Evolutionary conservation across 352 stramenopile species (phyloP), one percentile per base, ranked within the genome.

Genomic region (Thraustochytrium striatum): DNA sequence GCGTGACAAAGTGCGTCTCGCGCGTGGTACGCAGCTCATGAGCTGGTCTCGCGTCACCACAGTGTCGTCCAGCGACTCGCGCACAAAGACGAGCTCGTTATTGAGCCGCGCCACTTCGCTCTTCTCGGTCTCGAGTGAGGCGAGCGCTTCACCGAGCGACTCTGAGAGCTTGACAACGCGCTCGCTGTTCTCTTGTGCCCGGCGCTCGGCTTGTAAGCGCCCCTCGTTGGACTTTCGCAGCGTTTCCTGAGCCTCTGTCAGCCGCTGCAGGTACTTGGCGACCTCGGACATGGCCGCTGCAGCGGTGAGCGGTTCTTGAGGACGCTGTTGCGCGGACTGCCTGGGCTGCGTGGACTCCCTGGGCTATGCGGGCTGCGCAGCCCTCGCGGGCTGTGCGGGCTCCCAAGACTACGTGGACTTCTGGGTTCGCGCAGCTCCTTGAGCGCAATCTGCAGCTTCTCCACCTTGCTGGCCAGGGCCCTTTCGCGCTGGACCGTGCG

Each of bases 21-120:
- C 62, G 28, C 11, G 44, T 21, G 32, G n/a, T 68, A 11, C n/a
- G 11, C 21, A 75, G 35, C 39, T 75, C 65, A 68, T 75, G n/a
- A n/a, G n/a, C n/a, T n/a, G n/a, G n/a, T n/a, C n/a, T 55, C 47
- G 47, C 16, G 16, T 55, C 25, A 21, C 16, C 16, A 25, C 47
- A 21, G 25, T 55, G 16, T 55, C 16, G 16, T 55, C 47, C 25
- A 21, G 47, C 47, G 47, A 55, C 47, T 55, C 47, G 16, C 47
- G 47, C 16, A 55, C 25, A 55, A 55, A 21, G 47, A 16, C 47
- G 25, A 55, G 47, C 47, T 55, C 47, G 16, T 16, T 55, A 21
- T 55, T 16, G 25, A 55, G 47, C 47, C 47, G 16, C 47, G 16
- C 16, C 25, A 55, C 47, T 25, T 55, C 47, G 16, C 16, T 21